These are phyloP conservation scores for Neurospora sp. DNA, from an alignment of 2,329 filamentous ascomycete species.

Conservation along the genomic window DNA sequence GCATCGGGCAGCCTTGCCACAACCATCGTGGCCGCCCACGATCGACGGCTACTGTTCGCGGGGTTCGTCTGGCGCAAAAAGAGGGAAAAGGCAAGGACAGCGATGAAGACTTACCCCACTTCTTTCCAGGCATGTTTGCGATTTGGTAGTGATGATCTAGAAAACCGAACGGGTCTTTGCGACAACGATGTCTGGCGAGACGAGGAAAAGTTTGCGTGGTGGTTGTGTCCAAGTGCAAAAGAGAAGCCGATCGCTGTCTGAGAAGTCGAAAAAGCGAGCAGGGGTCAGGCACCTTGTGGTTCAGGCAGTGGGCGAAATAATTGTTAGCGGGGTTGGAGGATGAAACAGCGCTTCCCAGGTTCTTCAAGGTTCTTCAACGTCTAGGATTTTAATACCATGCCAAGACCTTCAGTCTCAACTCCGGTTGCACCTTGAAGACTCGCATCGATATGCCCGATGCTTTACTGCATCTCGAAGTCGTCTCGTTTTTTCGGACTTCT, in stretches of 20 bases:
- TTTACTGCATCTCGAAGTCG: too few species aligned
- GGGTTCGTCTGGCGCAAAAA: slow-evolving; percentile 9
- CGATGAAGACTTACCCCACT: background rate
- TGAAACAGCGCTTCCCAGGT: background rate
- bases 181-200: background rate
- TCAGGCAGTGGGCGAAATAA: background rate
- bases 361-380: background rate
- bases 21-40: background rate
- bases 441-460: background rate
- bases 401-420: background rate
- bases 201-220: background rate
- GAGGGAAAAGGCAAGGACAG: slow-evolving; percentile 4
- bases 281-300: background rate
- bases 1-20: background rate
- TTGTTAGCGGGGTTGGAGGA: background rate
- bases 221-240: background rate
- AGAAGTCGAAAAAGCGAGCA: background rate
- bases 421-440: background rate
- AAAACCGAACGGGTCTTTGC: background rate
- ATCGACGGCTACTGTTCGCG: background rate
- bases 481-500: background rate
- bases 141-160: background rate
- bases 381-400: background rate
- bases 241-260: background rate
- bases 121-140: background rate